Percentiles rank a stretch among this genome's conserved stretches.
Evolutionary conservation across 176 grass and related monocot species (phyloP).

Genomic region (Carex pumila): DNA sequence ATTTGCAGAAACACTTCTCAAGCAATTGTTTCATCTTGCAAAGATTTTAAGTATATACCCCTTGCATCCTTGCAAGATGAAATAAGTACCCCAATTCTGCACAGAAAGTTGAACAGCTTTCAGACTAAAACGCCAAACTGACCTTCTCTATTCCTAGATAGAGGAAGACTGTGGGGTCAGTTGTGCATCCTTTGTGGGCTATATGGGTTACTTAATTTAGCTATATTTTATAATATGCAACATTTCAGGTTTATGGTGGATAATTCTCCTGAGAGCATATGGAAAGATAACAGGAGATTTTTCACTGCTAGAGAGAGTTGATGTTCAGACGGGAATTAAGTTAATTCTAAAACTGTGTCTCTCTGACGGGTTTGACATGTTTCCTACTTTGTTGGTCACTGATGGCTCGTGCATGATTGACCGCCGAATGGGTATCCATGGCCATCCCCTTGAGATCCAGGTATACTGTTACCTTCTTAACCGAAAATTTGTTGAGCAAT

Average conservation of each 20-base stretch:
- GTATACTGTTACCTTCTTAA: slow-evolving; percentile 17
- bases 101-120: background rate
- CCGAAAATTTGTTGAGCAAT: background rate
- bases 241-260: slow-evolving; percentile 40
- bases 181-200: background rate
- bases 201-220: background rate
- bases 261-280: slow-evolving; percentile 49
- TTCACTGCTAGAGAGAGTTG: slow-evolving; percentile 37
- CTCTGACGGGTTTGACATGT: slow-evolving; percentile 46
- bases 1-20: background rate
- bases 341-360: slow-evolving; percentile 42
- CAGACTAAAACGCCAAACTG: background rate
- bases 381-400: slow-evolving; percentile 40
- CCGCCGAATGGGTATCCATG: slow-evolving; percentile 42
- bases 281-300: slow-evolving; percentile 48
- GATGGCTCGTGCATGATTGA: slow-evolving; percentile 55
- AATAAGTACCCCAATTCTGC: background rate
- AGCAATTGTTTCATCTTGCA: background rate
- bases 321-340: slow-evolving; percentile 41
- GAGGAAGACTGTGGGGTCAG: background rate
- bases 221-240: background rate
- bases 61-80: background rate
- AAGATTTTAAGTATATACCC: background rate
- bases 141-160: background rate
- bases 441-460: slow-evolving; percentile 51